phyloP scores from a whole-genome alignment of 78 protist genomes.

The Pigoraptor vietnamica region DNA sequence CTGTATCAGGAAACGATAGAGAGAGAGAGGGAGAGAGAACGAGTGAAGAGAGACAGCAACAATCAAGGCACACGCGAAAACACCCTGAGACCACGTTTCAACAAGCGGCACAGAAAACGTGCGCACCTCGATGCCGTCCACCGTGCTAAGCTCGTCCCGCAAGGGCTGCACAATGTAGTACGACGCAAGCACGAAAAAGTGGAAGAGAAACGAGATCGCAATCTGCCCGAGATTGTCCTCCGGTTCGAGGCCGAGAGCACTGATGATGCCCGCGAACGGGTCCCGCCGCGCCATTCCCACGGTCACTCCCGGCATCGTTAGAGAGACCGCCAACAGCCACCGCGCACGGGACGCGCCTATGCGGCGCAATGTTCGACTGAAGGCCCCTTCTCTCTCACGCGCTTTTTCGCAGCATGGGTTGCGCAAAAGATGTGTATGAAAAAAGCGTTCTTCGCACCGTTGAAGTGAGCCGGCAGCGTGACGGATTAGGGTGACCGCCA shows the following conservation, averaged over 20 bases:
- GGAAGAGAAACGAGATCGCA: not conserved
- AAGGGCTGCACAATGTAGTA: not conserved
- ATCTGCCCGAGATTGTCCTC: not conserved
- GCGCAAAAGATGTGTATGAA: no score
- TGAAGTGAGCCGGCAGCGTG: no score
- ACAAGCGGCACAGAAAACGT: not conserved
- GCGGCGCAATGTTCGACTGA: no score
- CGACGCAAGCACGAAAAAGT: not conserved
- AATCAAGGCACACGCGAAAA: no score
- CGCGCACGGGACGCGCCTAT: no score
- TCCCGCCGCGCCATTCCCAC: not conserved
- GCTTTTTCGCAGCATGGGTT: no score
- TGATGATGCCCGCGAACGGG: not conserved
- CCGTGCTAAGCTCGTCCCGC: not conserved
- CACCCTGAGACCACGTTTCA: not conserved
- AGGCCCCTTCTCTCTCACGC: no score
- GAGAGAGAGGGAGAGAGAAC: not conserved
- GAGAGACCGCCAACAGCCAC: no score
- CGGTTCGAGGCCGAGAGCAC: not conserved
- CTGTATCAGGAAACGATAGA: not conserved
- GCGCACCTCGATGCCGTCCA: not conserved
- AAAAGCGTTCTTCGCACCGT: no score
- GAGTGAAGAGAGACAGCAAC: no score
- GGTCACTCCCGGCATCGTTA: not conserved
- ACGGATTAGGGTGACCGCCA: no score